Base-by-base conservation (phyloP, 257 asterid genomes). In the Dorcoceras hygrometricum region DNA sequence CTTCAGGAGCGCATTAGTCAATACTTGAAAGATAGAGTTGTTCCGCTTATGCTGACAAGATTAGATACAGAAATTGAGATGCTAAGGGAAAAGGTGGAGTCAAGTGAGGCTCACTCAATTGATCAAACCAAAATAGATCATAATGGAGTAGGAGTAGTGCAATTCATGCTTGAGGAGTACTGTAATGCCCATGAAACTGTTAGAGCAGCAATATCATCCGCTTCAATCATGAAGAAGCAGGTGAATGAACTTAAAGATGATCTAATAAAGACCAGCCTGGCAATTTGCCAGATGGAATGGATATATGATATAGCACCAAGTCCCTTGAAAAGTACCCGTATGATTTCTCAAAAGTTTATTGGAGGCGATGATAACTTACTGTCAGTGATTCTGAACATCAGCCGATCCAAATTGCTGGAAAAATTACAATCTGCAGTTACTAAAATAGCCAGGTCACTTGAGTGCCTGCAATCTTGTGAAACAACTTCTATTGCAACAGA, bases 281-380 rank as follows among this genome's bases (percentile, higher is more conserved):
- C 88, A 82, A 82, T 88, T 69, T 76, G 85, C 77, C 95, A 81
- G 85, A 81, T 84, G 88, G 96, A 94, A 80, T 94, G 99, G 99
- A 88, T 90, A 89, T 83, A 82, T 62, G 87, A 87, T 74, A 79
- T 81, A 61, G 73, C 79, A 65, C 75, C 71, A 60, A 85, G 82
- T 73, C 86, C 95, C 80, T 66, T 75, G 74, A 95, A 87, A 74
- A 80, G 71, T 73, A 74, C 77, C 73, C 77, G 84, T 78, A 86
- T 90, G 75, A 79, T 78, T 23, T 77, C 80, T 67, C 88, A 77
- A 32, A 87, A 90, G 53, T 83, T 78, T 81, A 83, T 85, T 19
- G 64, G 88, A 56, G 78, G 74, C 59, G 81, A 77, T 71, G 90
- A 85, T 72, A 81, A 75, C 80, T 73, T 86, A 57, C 78, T 90